Percentiles rank a stretch among this genome's conserved stretches.
Conservation (phyloP, 257 asterid species). For the Solanum dulcamara region DNA sequence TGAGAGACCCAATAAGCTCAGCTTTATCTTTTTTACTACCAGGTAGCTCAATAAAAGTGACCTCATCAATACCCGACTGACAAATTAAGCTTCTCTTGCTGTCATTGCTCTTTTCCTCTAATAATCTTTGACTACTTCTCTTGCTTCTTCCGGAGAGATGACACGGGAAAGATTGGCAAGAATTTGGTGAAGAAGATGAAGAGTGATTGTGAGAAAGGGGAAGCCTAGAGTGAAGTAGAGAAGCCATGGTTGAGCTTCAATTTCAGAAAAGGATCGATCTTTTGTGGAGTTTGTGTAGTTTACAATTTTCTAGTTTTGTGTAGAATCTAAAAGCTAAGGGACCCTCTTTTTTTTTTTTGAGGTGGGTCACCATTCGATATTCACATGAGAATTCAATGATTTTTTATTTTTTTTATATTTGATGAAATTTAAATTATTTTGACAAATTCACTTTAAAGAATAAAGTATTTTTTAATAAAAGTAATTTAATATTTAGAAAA, state of each 20-base stretch:
- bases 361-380: no score
- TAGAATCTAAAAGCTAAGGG: neutral
- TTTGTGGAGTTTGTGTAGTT: neutral
- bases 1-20: constrained; percentile 29
- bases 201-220: constrained; percentile 21
- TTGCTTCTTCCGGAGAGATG: neutral
- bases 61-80: constrained; percentile 25
- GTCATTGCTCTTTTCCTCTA: constrained; percentile 3
- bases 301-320: neutral
- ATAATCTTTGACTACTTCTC: neutral
- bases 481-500: no score
- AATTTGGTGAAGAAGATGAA: constrained; percentile 2
- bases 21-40: constrained; percentile 16
- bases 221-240: constrained; percentile 31
- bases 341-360: neutral
- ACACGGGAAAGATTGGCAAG: neutral
- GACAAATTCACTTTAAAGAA: no score
- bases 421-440: no score
- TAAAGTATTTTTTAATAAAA: no score
- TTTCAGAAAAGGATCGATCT: neutral
- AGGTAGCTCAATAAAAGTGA: constrained; percentile 19
- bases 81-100: constrained; percentile 14
- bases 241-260: constrained; percentile 33
- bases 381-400: no score
- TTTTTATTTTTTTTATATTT: no score